Percentiles rank a stretch among this genome's conserved stretches.
These are phyloP conservation scores for Eragrostis curvula DNA, from an alignment of 176 grass and related monocot genomes.

Conservation along the genomic window DNA sequence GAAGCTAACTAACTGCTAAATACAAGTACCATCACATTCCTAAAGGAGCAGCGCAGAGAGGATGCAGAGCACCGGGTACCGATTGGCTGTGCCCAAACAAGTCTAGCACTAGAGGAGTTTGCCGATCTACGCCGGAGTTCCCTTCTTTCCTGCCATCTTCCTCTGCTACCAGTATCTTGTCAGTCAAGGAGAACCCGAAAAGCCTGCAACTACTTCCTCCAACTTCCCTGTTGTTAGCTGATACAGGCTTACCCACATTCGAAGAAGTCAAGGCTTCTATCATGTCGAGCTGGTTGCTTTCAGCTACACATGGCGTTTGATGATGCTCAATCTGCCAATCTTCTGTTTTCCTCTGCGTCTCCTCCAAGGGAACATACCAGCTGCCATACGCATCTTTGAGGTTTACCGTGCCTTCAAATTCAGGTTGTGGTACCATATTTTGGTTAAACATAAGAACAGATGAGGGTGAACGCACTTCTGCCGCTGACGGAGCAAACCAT, in stretches of 20 bases:
- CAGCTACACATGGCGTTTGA: conserved; percentile 28
- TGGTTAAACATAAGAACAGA: conserved; percentile 82
- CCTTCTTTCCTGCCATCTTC: conserved; percentile 37
- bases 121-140: background rate
- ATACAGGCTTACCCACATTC: conserved; percentile 15
- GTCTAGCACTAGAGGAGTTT: conserved; percentile 39
- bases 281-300: conserved; percentile 22
- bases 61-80: conserved; percentile 44
- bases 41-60: conserved; percentile 54
- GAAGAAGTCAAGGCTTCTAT: conserved; percentile 21
- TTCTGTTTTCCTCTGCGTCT: conserved; percentile 32
- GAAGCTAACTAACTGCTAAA: background rate
- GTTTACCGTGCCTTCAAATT: conserved; percentile 8
- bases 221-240: background rate
- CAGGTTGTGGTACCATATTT: conserved; percentile 15
- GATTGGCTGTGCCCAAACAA: conserved; percentile 45
- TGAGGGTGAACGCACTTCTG: conserved; percentile 66
- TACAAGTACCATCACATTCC: conserved; percentile 42
- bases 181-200: conserved; percentile 86
- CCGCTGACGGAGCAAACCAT: conserved; percentile 33
- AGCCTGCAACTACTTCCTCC: conserved; percentile 57
- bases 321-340: background rate
- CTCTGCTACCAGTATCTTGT: conserved; percentile 53
- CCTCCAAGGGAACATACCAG: conserved; percentile 14
- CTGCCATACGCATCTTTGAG: conserved; percentile 20